Evolutionary conservation across 2,329 filamentous ascomycete species (phyloP).

Genomic region (Alternaria conjuncta): DNA sequence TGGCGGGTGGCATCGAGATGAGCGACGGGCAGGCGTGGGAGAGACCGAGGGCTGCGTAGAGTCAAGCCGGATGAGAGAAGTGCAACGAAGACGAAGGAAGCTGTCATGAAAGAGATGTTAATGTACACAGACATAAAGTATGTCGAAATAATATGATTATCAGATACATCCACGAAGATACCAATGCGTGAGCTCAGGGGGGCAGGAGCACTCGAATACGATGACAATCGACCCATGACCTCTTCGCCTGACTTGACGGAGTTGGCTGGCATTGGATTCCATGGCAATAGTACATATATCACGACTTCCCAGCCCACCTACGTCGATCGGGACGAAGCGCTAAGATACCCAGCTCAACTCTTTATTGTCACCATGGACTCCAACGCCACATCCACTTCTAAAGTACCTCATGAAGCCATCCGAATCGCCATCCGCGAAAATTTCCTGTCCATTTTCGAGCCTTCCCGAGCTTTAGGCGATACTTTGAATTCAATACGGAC

Average conservation of each 20-base stretch:
- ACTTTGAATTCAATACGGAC: background rate
- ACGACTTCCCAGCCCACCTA: background rate
- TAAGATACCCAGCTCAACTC: background rate
- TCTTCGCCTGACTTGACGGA: background rate
- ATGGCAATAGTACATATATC: background rate
- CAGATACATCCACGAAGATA: too few relatives aligned
- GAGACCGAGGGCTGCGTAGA: constrained; percentile 22
- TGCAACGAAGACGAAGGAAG: background rate
- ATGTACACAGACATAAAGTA: constrained; percentile 1
- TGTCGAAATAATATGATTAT: background rate
- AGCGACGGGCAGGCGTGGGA: constrained; percentile 28
- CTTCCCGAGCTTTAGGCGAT: background rate
- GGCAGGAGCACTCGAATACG: background rate
- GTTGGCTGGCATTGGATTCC: background rate
- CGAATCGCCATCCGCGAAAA: background rate
- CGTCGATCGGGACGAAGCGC: too few relatives aligned
- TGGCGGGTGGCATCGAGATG: constrained; percentile 26
- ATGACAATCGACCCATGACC: background rate
- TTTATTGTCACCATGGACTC: background rate
- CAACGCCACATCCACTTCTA: background rate
- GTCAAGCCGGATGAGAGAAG: background rate
- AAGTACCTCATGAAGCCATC: background rate
- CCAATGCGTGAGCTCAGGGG: background rate
- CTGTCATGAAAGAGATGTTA: background rate
- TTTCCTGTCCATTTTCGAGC: background rate